Conservation (phyloP, 495 filamentous ascomycete genomes). For the Pyronema domesticum region DNA sequence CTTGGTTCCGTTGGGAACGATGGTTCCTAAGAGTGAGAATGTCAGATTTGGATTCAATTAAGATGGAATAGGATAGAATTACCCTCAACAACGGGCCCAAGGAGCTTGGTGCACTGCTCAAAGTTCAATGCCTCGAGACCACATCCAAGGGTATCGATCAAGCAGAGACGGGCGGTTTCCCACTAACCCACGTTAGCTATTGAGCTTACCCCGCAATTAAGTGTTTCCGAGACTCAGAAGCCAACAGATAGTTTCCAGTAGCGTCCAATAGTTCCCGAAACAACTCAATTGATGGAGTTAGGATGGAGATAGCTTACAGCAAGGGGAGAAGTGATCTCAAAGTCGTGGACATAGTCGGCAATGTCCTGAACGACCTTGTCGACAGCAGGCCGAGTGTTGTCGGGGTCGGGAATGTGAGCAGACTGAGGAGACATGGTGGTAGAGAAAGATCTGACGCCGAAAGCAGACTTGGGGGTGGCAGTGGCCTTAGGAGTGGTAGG, state of each 20-base stretch:
- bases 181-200: conserved; percentile 36
- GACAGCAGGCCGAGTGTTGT: conserved; percentile 34
- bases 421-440: conserved; percentile 1
- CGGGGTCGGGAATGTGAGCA: not conserved
- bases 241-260: not conserved
- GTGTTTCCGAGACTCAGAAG: conserved; percentile 17
- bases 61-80: not conserved
- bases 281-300: too few species aligned
- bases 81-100: conserved; percentile 65
- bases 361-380: conserved; percentile 90
- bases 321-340: conserved; percentile 74
- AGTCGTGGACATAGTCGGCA: conserved; percentile 82
- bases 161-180: conserved; percentile 76
- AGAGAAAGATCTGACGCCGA: conserved; percentile 1
- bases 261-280: conserved; percentile 5
- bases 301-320: conserved; percentile 44
- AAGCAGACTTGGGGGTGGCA: not conserved
- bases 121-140: conserved; percentile 90
- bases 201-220: conserved; percentile 9
- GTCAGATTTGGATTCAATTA: not conserved
- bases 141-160: conserved; percentile 91
- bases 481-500: not conserved
- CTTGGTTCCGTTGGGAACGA: conserved; percentile 81
- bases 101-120: conserved; percentile 83
- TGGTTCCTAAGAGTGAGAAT: conserved; percentile 37